phyloP scores from a whole-genome alignment of 352 stramenopile species.

The Phytophthora pinifolia region DNA sequence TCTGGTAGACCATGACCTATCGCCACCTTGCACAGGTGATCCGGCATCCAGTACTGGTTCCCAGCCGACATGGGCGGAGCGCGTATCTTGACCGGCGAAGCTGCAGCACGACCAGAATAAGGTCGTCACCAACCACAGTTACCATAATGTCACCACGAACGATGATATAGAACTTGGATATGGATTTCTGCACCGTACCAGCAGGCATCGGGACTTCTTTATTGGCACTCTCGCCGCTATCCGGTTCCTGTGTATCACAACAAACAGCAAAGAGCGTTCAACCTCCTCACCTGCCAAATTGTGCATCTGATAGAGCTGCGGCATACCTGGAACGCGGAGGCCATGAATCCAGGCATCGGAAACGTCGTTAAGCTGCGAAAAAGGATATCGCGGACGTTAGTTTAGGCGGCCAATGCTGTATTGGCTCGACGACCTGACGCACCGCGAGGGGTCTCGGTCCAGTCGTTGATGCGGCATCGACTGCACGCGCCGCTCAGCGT shows the following conservation, averaged over 20 bases:
- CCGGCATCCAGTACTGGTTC: constrained; percentile 86
- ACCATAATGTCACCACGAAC: not conserved
- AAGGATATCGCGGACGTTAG: not conserved
- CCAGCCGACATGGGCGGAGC: constrained; percentile 41
- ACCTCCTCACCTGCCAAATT: not conserved
- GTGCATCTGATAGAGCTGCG: not conserved
- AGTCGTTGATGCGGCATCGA: constrained; percentile 48
- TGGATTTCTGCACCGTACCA: constrained; percentile 6
- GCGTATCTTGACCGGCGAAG: constrained; percentile 31
- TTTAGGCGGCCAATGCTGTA: not conserved
- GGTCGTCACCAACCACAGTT: constrained; percentile 1
- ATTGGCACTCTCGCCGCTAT: constrained; percentile 6
- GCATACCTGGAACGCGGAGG: constrained; percentile 49
- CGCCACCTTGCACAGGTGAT: constrained; percentile 77
- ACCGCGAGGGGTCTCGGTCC: constrained; percentile 58
- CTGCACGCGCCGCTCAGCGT: constrained; percentile 39
- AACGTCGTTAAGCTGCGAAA: constrained; percentile 62
- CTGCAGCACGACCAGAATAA: constrained; percentile 6
- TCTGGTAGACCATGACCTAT: not conserved
- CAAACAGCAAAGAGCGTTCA: not conserved
- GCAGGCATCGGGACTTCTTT: constrained; percentile 3
- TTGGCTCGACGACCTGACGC: not conserved
- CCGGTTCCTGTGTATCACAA: constrained; percentile 16
- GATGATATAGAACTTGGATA: not conserved
- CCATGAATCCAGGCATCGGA: constrained; percentile 56